Evolutionary conservation across 202 grass and related monocot species (phyloP).

Genomic region (Elaeis oleifera): DNA sequence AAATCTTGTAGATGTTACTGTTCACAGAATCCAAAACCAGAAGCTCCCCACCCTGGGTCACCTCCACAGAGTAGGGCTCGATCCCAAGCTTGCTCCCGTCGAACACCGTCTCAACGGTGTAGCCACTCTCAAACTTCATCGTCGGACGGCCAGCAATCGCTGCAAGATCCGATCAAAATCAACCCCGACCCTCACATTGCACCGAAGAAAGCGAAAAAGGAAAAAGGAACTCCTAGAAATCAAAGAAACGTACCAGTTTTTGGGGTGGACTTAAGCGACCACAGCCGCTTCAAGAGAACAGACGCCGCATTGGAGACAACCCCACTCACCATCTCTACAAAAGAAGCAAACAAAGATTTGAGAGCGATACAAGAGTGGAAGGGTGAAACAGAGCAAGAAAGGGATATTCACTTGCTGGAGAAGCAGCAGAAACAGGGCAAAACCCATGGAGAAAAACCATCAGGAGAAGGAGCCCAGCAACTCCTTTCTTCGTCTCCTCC

Average conservation of each 20-base stretch:
- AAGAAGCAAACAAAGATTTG: background rate
- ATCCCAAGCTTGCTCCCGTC: constrained; percentile 96
- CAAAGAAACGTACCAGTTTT: constrained; percentile 41
- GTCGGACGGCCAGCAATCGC: constrained; percentile 51
- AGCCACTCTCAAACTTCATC: constrained; percentile 95
- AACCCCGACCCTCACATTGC: background rate
- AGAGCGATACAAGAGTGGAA: background rate
- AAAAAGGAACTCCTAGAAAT: too few species aligned
- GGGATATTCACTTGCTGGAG: background rate
- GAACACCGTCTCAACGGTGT: constrained; percentile 96
- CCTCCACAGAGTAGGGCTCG: constrained; percentile 76
- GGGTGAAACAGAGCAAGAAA: background rate
- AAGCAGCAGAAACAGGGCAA: constrained; percentile 5
- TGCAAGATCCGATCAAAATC: constrained; percentile 21
- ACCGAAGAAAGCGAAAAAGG: constrained; percentile 5
- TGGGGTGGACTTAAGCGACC: constrained; percentile 68
- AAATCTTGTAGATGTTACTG: constrained; percentile 81
- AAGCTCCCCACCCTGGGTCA: constrained; percentile 82
- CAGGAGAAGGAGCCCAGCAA: background rate
- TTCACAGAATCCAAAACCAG: constrained; percentile 86
- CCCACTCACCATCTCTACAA: constrained; percentile 53
- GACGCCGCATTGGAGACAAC: constrained; percentile 68
- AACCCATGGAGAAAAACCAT: background rate
- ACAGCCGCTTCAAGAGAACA: constrained; percentile 54
- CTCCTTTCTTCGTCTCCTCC: background rate